Base-by-base conservation (phyloP, 106 monocot species). In the Apostasia shenzhenica region DNA sequence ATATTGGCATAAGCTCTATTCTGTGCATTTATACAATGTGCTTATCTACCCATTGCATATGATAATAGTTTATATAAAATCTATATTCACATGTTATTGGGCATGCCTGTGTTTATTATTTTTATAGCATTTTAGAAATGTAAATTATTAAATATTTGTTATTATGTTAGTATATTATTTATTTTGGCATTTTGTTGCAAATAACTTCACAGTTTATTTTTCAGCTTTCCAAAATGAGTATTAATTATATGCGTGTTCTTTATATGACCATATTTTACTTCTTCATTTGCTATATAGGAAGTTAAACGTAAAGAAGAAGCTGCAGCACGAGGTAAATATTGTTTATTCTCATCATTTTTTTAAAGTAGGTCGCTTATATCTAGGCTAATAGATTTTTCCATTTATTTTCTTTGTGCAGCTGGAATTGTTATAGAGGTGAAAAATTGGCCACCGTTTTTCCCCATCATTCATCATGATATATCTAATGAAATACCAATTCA, bases 391-490 rank as follows among this genome's bases (percentile, higher is more conserved):
- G 26, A 3, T 67, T 42, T 3, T 11, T 63, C 42, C 8, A 6
- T 57, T 63, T 4, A 26, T 13, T 46, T 44, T 59, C 38, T 54
- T 41, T 47, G 46, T 72, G 66, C 85, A 89, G 89, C 89, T 82
- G 89, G 89, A 62, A 83, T 89, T 47, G 73, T 86, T 70, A 69
- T 86, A 59, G 79, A 90, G 57, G 78, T 78, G 62, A 90, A 81
- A 81, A 90, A 90, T 55, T 90, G 85, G 83, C 90, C 90, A 14
- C 78, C 85, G 3, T 81, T 86, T 70, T 86, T 83, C 73, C 90
- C 90, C 48, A 80, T 90, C 57, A 90, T 90, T 68, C 90, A 90
- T 75, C 86, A 86, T 70, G 90, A 90, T 61, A 90, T 90, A 60
- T 69, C 78, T 26, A 83, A 76, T 66, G 90, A 90, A 67, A 90